Conservation (phyloP, 257 asterid species). For the Datura wrightii region DNA sequence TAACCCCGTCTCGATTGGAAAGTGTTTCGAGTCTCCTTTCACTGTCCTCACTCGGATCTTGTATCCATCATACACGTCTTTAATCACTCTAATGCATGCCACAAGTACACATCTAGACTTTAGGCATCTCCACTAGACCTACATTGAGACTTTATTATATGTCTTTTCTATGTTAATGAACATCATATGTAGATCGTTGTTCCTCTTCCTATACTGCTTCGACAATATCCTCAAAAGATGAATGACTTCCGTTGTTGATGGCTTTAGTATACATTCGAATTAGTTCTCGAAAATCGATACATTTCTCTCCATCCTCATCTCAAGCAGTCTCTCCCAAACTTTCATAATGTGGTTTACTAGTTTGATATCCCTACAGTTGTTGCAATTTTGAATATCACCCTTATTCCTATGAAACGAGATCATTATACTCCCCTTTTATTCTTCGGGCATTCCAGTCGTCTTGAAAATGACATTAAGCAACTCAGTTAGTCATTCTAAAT, state of each 20-base stretch:
- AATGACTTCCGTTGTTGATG: not conserved
- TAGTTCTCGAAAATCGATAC: not conserved
- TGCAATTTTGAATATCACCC: not conserved
- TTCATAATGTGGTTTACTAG: not conserved
- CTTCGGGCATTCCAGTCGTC: not conserved
- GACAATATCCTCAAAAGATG: not conserved
- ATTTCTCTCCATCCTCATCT: too few relatives aligned
- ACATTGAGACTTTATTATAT: not conserved
- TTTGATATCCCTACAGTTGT: not conserved
- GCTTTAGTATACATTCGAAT: not conserved
- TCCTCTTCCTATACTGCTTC: not conserved
- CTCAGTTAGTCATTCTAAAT: too few relatives aligned
- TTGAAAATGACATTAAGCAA: too few relatives aligned
- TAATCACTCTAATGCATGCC: not conserved
- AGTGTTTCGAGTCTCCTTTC: too few relatives aligned
- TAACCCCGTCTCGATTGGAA: too few relatives aligned
- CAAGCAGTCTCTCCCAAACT: too few relatives aligned
- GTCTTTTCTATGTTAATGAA: too few relatives aligned
- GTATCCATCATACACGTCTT: not conserved
- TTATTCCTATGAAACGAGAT: not conserved
- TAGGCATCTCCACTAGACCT: not conserved
- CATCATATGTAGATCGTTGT: too few relatives aligned
- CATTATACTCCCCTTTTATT: not conserved
- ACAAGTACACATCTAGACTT: not conserved
- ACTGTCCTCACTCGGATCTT: too few relatives aligned